These are phyloP conservation scores for Myochromella boudieri DNA, from an alignment of 768 basidiomycete genomes.

Conservation along the genomic window DNA sequence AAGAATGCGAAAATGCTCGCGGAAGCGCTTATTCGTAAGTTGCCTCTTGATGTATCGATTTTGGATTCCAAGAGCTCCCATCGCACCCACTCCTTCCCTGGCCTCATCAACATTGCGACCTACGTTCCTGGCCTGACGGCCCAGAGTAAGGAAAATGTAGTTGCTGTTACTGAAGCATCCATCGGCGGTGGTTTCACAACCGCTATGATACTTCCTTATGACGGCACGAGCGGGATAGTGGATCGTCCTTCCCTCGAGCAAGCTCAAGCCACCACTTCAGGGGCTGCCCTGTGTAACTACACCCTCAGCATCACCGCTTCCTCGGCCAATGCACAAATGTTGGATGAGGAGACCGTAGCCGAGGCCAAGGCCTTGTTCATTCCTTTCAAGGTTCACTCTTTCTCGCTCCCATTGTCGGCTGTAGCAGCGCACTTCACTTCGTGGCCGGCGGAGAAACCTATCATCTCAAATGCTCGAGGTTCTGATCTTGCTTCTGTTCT, in stretches of 20 bases:
- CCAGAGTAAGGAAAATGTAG: slow-evolving; percentile 56
- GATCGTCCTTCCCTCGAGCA: slow-evolving; percentile 68
- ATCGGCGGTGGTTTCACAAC: slow-evolving; percentile 91
- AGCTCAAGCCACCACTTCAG: slow-evolving; percentile 62
- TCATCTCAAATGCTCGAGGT: slow-evolving; percentile 90
- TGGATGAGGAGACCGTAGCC: slow-evolving; percentile 75
- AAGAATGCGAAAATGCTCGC: slow-evolving; percentile 97
- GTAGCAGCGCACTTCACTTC: slow-evolving; percentile 86
- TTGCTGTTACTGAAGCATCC: slow-evolving; percentile 73
- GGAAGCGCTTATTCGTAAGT: slow-evolving; percentile 86
- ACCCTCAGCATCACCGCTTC: slow-evolving; percentile 80
- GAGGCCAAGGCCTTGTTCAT: slow-evolving; percentile 88
- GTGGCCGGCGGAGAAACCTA: slow-evolving; percentile 91
- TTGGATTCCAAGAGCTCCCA: slow-evolving; percentile 96
- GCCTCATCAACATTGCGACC: slow-evolving; percentile 83
- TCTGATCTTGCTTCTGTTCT: slow-evolving; percentile 92
- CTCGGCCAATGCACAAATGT: slow-evolving; percentile 53
- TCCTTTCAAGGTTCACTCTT: slow-evolving; percentile 57
- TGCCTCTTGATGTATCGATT: slow-evolving; percentile 87
- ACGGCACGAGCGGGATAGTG: slow-evolving; percentile 57
- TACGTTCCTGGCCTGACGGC: slow-evolving; percentile 76
- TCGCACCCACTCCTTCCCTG: slow-evolving; percentile 86
- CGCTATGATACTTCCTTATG: slow-evolving; percentile 74
- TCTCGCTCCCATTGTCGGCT: slow-evolving; percentile 60
- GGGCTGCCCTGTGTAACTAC: slow-evolving; percentile 82